Conservation (phyloP, 495 filamentous ascomycete species). For the Immersiella caudata region DNA sequence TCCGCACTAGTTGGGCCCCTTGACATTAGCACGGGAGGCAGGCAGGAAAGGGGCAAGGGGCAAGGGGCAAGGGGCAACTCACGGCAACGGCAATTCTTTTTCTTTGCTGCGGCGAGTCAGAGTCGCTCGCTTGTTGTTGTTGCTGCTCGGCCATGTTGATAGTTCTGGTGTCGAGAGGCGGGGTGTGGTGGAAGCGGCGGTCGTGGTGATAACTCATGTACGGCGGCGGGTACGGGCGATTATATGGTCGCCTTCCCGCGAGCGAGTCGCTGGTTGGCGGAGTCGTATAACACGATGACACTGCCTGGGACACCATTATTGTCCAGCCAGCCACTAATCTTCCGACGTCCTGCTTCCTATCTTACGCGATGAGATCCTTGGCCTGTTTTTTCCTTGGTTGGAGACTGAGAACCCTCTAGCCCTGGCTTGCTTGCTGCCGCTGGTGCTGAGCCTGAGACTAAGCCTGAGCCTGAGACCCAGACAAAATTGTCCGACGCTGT, state of each 20-base stretch:
- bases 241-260: conserved; percentile 47
- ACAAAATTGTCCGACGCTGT: conserved; percentile 22
- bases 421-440: neutral
- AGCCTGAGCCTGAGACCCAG: conserved; percentile 1
- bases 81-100: conserved; percentile 72
- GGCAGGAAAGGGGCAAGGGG: neutral
- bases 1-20: conserved; percentile 63
- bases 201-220: conserved; percentile 39
- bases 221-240: conserved; percentile 38
- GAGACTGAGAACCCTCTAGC: neutral
- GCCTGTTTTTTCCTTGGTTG: conserved; percentile 8
- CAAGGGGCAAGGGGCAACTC: conserved; percentile 37
- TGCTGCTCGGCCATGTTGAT: conserved; percentile 49
- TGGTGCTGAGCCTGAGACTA: neutral
- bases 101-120: conserved; percentile 48
- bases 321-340: conserved; percentile 21
- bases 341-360: neutral
- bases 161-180: conserved; percentile 36
- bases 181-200: conserved; percentile 39
- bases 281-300: conserved; percentile 34
- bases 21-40: neutral
- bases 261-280: conserved; percentile 6
- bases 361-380: neutral
- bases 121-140: conserved; percentile 28
- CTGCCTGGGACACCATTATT: conserved; percentile 47